phyloP scores from a whole-genome alignment of 805 yeast species.

The Starmerella floris region DNA sequence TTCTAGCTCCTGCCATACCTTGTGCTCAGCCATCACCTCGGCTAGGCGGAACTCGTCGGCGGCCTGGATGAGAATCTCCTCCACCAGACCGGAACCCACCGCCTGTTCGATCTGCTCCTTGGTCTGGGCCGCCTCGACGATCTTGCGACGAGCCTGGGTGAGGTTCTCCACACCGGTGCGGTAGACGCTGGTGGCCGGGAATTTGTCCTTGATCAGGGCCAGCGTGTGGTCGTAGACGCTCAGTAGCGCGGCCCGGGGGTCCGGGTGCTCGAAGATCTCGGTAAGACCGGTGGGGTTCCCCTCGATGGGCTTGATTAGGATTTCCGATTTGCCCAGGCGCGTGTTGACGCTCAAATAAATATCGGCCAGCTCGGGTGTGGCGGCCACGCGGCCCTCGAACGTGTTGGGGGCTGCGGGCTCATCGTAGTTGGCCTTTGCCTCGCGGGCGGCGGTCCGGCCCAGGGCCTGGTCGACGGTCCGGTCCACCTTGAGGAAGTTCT shows the following conservation, averaged over 20 bases:
- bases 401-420: slow-evolving; percentile 12
- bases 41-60: slow-evolving; percentile 63
- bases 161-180: slow-evolving; percentile 59
- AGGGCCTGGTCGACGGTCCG: slow-evolving; percentile 17
- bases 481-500: slow-evolving; percentile 18
- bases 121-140: slow-evolving; percentile 52
- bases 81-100: slow-evolving; percentile 74
- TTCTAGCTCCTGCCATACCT: slow-evolving; percentile 67
- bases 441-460: slow-evolving; percentile 14
- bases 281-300: slow-evolving; percentile 75
- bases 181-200: slow-evolving; percentile 64
- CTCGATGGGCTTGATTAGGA: slow-evolving; percentile 42
- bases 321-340: slow-evolving; percentile 20
- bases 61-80: slow-evolving; percentile 72
- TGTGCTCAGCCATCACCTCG: slow-evolving; percentile 51
- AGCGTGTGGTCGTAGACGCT: slow-evolving; percentile 61
- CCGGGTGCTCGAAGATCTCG: slow-evolving; percentile 66
- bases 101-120: slow-evolving; percentile 53
- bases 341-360: slow-evolving; percentile 20
- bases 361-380: slow-evolving; percentile 23
- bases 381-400: slow-evolving; percentile 19
- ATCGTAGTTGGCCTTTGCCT: slow-evolving; percentile 16
- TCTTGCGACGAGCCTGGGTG: slow-evolving; percentile 52
- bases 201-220: slow-evolving; percentile 40
- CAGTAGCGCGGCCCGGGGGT: slow-evolving; percentile 66